A percentile compares a stretch with the other conserved stretches of the same genome.
These are phyloP conservation scores for Tardiomyces depauwii DNA, from an alignment of 1,139 yeast species.

Conservation along the genomic window DNA sequence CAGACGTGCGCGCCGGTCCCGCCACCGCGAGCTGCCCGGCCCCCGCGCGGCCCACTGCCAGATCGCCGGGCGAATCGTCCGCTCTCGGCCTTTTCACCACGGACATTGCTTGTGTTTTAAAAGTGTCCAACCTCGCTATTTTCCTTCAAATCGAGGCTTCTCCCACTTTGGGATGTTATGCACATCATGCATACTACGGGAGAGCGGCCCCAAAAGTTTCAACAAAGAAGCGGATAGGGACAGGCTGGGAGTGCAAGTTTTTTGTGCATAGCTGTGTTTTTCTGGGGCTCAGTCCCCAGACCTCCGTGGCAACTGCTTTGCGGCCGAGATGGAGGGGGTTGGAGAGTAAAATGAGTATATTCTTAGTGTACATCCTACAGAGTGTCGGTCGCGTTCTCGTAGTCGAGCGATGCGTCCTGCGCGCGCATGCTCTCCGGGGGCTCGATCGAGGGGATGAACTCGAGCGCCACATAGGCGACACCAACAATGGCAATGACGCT, in stretches of 20 bases:
- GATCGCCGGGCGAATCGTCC: slow-evolving; percentile 2
- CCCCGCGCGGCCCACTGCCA: slow-evolving; percentile 1
- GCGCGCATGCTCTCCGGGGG: slow-evolving; percentile 60
- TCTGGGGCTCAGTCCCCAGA: too few relatives aligned
- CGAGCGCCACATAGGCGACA: slow-evolving; percentile 45
- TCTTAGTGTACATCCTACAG: slow-evolving; percentile 8
- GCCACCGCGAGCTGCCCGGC: slow-evolving; percentile 32
- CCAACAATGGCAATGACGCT: slow-evolving; percentile 49
- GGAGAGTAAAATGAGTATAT: too few relatives aligned
- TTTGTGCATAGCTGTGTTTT: too few relatives aligned
- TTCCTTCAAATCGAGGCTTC: too few relatives aligned
- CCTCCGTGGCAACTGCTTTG: too few relatives aligned
- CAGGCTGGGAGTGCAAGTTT: too few relatives aligned
- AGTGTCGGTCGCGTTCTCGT: slow-evolving; percentile 21
- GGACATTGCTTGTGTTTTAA: slow-evolving; percentile 5
- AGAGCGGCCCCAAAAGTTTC: too few relatives aligned
- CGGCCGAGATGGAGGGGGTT: too few relatives aligned
- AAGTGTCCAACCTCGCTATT: too few relatives aligned
- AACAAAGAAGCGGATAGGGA: too few relatives aligned
- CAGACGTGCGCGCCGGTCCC: slow-evolving; percentile 2
- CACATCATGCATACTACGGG: too few relatives aligned
- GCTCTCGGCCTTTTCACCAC: slow-evolving; percentile 7
- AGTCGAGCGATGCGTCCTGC: slow-evolving; percentile 15
- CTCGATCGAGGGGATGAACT: slow-evolving; percentile 58
- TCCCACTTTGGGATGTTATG: too few relatives aligned